Evolutionary conservation across 768 basidiomycete genomes (phyloP), one percentile per base, ranked within the genome.

Genomic region (Sarcomyxa edulis): DNA sequence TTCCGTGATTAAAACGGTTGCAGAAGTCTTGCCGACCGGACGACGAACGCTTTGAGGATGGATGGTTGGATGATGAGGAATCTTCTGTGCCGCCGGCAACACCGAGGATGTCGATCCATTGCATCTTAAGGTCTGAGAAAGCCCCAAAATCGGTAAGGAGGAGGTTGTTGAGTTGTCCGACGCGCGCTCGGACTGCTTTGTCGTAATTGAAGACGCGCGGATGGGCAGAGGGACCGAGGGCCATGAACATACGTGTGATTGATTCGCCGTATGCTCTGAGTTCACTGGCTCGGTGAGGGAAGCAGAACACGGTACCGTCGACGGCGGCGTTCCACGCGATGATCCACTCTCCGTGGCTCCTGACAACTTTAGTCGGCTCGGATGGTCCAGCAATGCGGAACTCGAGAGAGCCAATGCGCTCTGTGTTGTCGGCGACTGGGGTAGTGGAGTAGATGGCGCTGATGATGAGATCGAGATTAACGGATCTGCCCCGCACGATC

Each of bases 401-500:
- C 21, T 52, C 40, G 35, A 55, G 12, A 4, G 48, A 54, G 12
- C 46, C 39, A 7, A 40, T 23, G n/a, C 21, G 40, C 23, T 46
- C 37, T 20, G 18, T 37, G 3, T 26, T 24, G 1, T 35, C 24
- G 11, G 16, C 35, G n/a, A 40, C 41, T 8, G 14, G 33, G 18
- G 24, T 29, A 26, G 39, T 18, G 19, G 50, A 32, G 44, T 50
- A 45, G 28, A 35, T 10, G 3, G 35, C 37, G 5, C 35, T 16
- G 31, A 53, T 24, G 22, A 62, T 49, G 2, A 37, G 36, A 45
- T 60, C 49, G 38, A 62, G 49, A 43, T 60, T 43, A 42, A 61
- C 46, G 18, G 45, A 33, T 3, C 26, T n/a, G 6, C 52, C 48
- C 7, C 35, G 12, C 28, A 59, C 15, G 33, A 60, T 45, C 16